Evolutionary conservation across 805 yeast genomes (phyloP), one percentile per base, ranked within the genome.

Genomic region (Priceomyces carsonii): DNA sequence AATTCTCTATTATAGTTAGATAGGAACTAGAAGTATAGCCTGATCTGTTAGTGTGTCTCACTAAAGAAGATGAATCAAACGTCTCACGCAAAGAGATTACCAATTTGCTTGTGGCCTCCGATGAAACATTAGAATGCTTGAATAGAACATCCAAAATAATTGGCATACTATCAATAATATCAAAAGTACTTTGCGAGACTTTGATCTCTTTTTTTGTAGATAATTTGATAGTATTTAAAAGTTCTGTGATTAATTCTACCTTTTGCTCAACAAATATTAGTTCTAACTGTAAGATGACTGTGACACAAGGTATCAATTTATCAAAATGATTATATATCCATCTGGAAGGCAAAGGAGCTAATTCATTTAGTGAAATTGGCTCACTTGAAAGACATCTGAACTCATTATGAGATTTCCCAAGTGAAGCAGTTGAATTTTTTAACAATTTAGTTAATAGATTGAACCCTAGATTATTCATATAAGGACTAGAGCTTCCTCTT

Each of bases 321-420:
- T 63, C 66, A 32, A 57, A 57, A 24, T 60, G 55, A 2, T 48
- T 29, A 32, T 45, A 56, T 2, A 60, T 52, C 74, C 74, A 68
- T 35, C 57, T 48, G 2, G 61, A 43, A 15, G 57, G 52, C 17
- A 68, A 26, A 0, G 69, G 47, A 30, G 51, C 48, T 6, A 68
- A 51, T 22, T 68, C 73, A 10, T 33, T 26, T 4, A 64, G 30
- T 1, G 43, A 19, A 1, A 68, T 45, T 0, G 61, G 51, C 3
- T 64, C 71, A 33, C 51, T 56, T 8, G 62, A 47, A 17, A 66
- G 49, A 29, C 69, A 59, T 21, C 69, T 50, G n/a, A 54, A 32
- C 10, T 51, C 49, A 29, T 47, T 56, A 43, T 46, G 56, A 7
- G 38, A 40, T 16, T 46, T 52, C 6, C 53, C 66, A 13, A 39